phyloP scores from a whole-genome alignment of 2,329 filamentous ascomycete species.

The Penicillium hordei region DNA sequence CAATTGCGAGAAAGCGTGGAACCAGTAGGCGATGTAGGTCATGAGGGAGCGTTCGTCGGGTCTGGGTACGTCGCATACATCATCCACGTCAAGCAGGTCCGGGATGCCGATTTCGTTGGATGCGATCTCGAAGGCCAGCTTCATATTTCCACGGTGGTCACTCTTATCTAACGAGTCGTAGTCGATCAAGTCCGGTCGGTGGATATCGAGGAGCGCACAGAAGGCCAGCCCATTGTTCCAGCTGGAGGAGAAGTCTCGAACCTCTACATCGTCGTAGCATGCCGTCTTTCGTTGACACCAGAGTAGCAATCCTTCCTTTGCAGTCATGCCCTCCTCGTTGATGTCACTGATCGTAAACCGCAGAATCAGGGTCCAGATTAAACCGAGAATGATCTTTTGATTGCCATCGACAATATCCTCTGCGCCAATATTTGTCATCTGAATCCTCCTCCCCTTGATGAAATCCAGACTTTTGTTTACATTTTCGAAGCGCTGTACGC shows the following conservation, averaged over 20 bases:
- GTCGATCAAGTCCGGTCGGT: constrained; percentile 94
- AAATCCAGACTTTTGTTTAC: constrained; percentile 94
- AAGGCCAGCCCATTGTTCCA: constrained; percentile 98
- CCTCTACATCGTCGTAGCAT: constrained; percentile 95
- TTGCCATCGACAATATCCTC: constrained; percentile 99
- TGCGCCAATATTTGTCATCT: constrained; percentile 97
- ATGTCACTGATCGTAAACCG: constrained; percentile 99
- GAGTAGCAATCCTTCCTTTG: constrained; percentile 88
- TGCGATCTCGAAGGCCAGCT: constrained; percentile 94
- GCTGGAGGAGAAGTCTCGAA: constrained; percentile 89
- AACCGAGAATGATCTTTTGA: constrained; percentile 90
- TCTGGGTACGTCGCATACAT: constrained; percentile 94
- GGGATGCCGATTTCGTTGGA: constrained; percentile 96
- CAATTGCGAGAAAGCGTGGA: constrained; percentile 98
- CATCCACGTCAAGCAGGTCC: constrained; percentile 91
- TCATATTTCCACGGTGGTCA: constrained; percentile 96
- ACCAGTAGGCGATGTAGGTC: constrained; percentile 99
- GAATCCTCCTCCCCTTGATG: constrained; percentile 84
- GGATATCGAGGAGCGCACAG: constrained; percentile 93
- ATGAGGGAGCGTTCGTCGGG: constrained; percentile 95
- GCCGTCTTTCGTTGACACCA: constrained; percentile 99
- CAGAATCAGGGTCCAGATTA: constrained; percentile 98
- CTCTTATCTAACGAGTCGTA: constrained; percentile 92
- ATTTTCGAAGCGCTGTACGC: constrained; percentile 97
- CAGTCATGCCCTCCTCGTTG: constrained; percentile 95